Conservation (phyloP, 1,284 basidiomycete genomes). For the Naganishia albida region DNA sequence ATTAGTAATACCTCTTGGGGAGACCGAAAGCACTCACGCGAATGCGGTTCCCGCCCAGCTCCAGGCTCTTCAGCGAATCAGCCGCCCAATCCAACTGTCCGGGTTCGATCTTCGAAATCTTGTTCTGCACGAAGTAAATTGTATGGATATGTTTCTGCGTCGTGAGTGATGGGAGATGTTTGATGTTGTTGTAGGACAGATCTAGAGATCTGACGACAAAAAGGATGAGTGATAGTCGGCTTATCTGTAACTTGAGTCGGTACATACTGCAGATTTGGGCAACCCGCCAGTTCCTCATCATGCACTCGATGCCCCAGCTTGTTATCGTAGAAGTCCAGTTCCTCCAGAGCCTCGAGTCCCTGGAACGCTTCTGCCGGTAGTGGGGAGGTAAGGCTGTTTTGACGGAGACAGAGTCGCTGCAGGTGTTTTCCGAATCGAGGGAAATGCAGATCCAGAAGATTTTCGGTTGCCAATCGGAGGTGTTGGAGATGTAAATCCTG, state of each 20-base stretch:
- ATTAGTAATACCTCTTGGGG: neutral
- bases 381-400: constrained; percentile 73
- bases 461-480: constrained; percentile 65
- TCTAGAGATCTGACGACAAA: constrained; percentile 68
- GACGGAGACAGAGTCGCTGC: constrained; percentile 79
- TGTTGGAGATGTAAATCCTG: constrained; percentile 91
- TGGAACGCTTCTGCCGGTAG: constrained; percentile 70
- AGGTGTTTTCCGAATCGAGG: constrained; percentile 70
- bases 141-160: constrained; percentile 63
- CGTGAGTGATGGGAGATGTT: constrained; percentile 62
- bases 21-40: constrained; percentile 60
- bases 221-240: constrained; percentile 7
- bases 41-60: constrained; percentile 89
- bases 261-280: constrained; percentile 69
- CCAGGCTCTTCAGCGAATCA: constrained; percentile 73
- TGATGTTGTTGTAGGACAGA: constrained; percentile 90
- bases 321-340: constrained; percentile 95
- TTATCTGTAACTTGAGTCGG: neutral
- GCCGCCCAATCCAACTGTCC: constrained; percentile 63
- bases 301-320: constrained; percentile 70
- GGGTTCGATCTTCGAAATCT: constrained; percentile 74
- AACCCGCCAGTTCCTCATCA: constrained; percentile 63
- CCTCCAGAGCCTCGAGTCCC: constrained; percentile 71
- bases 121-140: constrained; percentile 95
- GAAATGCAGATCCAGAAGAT: constrained; percentile 62